phyloP scores from a whole-genome alignment of 352 stramenopile species.

The Phytophthora macrochlamydospora region DNA sequence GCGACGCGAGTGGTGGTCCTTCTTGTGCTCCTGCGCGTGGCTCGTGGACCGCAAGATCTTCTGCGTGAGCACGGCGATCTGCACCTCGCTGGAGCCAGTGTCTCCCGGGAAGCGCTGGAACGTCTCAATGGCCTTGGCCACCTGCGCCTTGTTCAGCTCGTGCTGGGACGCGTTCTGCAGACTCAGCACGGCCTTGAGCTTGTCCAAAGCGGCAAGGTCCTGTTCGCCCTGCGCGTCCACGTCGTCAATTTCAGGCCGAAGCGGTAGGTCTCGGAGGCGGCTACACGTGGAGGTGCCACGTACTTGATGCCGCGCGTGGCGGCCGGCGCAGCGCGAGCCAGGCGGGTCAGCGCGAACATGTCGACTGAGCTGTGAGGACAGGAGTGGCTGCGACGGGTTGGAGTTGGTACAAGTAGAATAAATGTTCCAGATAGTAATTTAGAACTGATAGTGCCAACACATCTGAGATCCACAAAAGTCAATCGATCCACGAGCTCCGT shows the following conservation, averaged over 20 bases:
- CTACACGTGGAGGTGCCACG: conserved; percentile 64
- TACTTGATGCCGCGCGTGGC: conserved; percentile 52
- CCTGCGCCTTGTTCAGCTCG: conserved; percentile 84
- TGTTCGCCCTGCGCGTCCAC: conserved; percentile 46
- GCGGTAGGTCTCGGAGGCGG: conserved; percentile 58
- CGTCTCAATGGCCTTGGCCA: conserved; percentile 79
- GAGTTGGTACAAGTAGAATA: too few species aligned
- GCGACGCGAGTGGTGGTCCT: conserved; percentile 88
- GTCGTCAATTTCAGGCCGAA: conserved; percentile 69
- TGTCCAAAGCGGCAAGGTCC: conserved; percentile 44
- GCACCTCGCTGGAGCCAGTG: conserved; percentile 86
- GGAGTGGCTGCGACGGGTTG: conserved; percentile 17
- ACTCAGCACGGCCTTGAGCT: conserved; percentile 75
- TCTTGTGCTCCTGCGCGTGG: conserved; percentile 82
- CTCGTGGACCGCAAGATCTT: conserved; percentile 83
- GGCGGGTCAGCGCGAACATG: conserved; percentile 54
- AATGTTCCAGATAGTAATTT: not conserved
- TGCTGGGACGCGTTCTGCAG: conserved; percentile 81
- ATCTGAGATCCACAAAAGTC: not conserved
- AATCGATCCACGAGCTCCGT: too few species aligned
- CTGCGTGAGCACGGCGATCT: conserved; percentile 86
- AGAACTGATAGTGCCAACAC: not conserved
- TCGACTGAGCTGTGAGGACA: conserved; percentile 10
- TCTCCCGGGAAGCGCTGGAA: conserved; percentile 89
- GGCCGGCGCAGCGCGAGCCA: conserved; percentile 27